Percentiles rank a stretch among this genome's conserved stretches.
Conservation (phyloP, 495 filamentous ascomycete species). For the Neurospora cerealis region DNA sequence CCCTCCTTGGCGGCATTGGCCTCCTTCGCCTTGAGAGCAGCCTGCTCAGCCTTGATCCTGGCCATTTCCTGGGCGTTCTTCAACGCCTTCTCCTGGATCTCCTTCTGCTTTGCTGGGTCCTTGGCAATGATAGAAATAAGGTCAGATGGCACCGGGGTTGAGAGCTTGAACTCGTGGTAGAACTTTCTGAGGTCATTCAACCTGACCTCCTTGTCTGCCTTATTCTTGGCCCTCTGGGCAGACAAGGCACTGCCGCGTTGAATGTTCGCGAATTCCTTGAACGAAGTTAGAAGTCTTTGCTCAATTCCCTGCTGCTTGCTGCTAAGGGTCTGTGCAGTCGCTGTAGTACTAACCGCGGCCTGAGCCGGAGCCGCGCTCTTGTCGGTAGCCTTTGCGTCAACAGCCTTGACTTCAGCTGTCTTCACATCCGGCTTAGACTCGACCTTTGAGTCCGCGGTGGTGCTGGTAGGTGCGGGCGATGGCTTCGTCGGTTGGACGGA, state of each 20-base stretch:
- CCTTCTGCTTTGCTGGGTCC: constrained; percentile 81
- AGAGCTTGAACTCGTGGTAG: constrained; percentile 83
- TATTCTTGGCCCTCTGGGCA: constrained; percentile 57
- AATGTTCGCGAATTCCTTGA: constrained; percentile 63
- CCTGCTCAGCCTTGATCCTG: constrained; percentile 26
- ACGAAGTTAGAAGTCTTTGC: constrained; percentile 63
- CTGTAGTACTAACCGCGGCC: constrained; percentile 50
- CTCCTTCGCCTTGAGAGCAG: constrained; percentile 32
- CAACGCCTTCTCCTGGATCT: constrained; percentile 80
- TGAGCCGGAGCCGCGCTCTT: constrained; percentile 16
- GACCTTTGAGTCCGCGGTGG: constrained; percentile 3
- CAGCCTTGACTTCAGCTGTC: constrained; percentile 19
- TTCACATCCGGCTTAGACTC: constrained; percentile 5
- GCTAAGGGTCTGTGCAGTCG: constrained; percentile 29
- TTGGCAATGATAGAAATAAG: constrained; percentile 93
- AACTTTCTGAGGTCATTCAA: constrained; percentile 93
- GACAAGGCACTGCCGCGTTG: constrained; percentile 56
- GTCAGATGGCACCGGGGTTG: constrained; percentile 83
- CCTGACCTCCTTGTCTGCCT: constrained; percentile 79
- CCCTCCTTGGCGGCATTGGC: constrained; percentile 20
- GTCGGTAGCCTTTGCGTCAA: constrained; percentile 21
- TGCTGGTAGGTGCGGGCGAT: constrained; percentile 13
- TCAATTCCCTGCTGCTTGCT: constrained; percentile 41
- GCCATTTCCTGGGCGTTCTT: constrained; percentile 53
- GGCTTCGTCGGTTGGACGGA: background rate